Base-by-base conservation (phyloP, 441 rosid species). In the Arabidopsis lyrata region DNA sequence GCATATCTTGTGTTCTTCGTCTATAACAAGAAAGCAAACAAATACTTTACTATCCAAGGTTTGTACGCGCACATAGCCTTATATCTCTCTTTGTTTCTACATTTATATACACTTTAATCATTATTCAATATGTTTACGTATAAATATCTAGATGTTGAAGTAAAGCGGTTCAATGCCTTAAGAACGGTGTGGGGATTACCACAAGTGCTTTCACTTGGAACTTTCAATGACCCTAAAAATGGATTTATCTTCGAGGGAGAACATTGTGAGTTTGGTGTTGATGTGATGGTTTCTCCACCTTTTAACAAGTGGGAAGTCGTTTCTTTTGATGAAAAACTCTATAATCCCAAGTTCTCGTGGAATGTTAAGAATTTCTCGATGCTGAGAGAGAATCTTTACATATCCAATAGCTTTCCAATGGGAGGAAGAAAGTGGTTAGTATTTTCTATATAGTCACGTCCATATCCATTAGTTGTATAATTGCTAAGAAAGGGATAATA, bases 221-320 rank as follows among this genome's bases (percentile, higher is more conserved):
- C 4, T 5, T 48, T 65, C 34, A 49, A 5, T 49, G 70, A 49
- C 3, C 70, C 58, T 34, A 16, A 12, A 48, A 65, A 32, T 48
- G 70, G 70, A 49, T 49, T 32, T 35, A 13, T 65, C 18, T 65
- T 47, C 2, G 57, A 65, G 6, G 70, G 58, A 11, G 70, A 65
- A 16, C 45, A 65, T 12, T 49, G 70, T 31, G 47, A 32, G 20
- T 65, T 65, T 48, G 58, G 70, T 65, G 45, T 34, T 65, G 70
- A 49, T 35, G 70, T 65, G 24, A 31, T 65, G 27, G 29, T 64
- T 31, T 13, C 39, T 31, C 10, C 44, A 29, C 44, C 56, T 13
- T 16, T 47, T 48, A 32, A 11, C 42, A 32, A 49, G 8, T 55
- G 72, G 48, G 72, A 68, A 42, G 5, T 41, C 13, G 9, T 27